phyloP scores from a whole-genome alignment of 495 filamentous ascomycete species.

The Bacidia gigantensis region DNA sequence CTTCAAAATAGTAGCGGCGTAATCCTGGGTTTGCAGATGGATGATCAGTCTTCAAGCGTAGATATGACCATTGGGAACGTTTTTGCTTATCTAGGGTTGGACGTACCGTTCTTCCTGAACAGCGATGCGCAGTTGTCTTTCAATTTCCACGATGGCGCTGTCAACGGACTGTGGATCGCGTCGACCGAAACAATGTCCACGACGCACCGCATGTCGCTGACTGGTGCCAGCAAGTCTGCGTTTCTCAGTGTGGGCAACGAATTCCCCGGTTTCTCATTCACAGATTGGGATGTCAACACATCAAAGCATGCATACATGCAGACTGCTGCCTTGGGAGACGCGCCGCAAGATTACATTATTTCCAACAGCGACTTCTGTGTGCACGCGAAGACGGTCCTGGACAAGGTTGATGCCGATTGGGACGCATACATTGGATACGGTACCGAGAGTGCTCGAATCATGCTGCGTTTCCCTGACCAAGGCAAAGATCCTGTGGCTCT shows the following conservation, averaged over 20 bases:
- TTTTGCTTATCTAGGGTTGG: not conserved
- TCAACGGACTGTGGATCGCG: not conserved
- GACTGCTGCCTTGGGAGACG: not conserved
- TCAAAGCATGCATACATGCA: not conserved
- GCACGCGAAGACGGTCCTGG: not conserved
- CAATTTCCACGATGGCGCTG: not conserved
- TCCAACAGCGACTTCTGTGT: not conserved
- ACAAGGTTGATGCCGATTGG: not conserved
- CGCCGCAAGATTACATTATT: not conserved
- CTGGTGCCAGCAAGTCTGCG: not conserved
- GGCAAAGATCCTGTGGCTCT: not conserved
- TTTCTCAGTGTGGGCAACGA: not conserved
- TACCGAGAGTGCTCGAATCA: not conserved
- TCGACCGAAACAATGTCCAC: not conserved
- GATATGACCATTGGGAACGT: not conserved
- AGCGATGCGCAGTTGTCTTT: not conserved
- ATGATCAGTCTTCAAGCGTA: not conserved
- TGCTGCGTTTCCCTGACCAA: not conserved
- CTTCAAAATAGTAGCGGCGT: not conserved
- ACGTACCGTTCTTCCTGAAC: not conserved
- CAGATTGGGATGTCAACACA: not conserved
- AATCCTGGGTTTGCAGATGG: not conserved
- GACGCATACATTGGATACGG: not conserved
- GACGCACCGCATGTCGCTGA: not conserved
- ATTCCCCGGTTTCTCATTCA: not conserved